A percentile compares a stretch with the other conserved stretches of the same genome.
phyloP scores from a whole-genome alignment of 129 eudicot genomes.

The Flaveria trinervia region DNA sequence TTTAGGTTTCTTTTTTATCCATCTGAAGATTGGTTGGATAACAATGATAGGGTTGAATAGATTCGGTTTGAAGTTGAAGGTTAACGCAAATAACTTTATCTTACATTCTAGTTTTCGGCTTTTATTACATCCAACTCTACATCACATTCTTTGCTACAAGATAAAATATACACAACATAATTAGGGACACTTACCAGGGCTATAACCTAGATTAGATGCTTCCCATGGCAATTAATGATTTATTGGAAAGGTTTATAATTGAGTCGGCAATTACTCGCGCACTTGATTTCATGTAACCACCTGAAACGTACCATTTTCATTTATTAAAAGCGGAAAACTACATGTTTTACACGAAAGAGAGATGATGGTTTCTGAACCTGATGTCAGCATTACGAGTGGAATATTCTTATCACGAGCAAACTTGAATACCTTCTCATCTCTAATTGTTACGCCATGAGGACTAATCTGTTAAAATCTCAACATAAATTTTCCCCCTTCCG shows the following conservation, averaged over 20 bases:
- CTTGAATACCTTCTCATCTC: constrained; percentile 88
- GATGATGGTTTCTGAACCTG: constrained; percentile 49
- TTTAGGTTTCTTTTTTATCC: neutral
- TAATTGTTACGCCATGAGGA: constrained; percentile 66
- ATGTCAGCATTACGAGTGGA: constrained; percentile 93
- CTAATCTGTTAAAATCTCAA: constrained; percentile 55
- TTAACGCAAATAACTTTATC: neutral
- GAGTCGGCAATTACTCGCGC: constrained; percentile 91
- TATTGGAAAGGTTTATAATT: constrained; percentile 67
- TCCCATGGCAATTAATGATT: constrained; percentile 58
- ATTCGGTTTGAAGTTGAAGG: neutral
- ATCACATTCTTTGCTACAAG: constrained; percentile 9
- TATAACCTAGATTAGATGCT: constrained; percentile 9
- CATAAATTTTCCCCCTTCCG: neutral
- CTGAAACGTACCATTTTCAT: constrained; percentile 35
- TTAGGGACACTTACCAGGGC: constrained; percentile 1
- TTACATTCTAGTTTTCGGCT: neutral
- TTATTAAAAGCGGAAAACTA: neutral
- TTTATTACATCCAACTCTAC: constrained; percentile 22
- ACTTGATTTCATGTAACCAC: constrained; percentile 97
- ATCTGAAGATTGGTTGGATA: neutral
- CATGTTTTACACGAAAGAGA: neutral
- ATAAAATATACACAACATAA: neutral
- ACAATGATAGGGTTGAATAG: neutral
- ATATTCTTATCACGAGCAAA: constrained; percentile 68